Conservation (phyloP, 352 stramenopile species). For the Pythium dissotocum region DNA sequence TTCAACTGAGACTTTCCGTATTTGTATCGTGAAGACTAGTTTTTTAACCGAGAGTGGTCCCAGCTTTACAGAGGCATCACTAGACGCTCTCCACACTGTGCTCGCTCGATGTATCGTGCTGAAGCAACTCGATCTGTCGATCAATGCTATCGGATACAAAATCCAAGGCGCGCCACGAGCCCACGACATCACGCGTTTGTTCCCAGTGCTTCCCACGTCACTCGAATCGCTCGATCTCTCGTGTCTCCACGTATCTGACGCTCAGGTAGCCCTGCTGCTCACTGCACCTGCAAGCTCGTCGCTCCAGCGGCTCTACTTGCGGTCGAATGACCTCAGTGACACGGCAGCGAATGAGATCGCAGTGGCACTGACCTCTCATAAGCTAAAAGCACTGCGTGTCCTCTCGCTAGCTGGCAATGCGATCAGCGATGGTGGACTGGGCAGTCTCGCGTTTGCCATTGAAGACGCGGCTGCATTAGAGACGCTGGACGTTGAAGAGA, state of each 20-base stretch:
- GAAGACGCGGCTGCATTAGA: conserved; percentile 38
- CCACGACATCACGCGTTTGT: neutral
- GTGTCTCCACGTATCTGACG: conserved; percentile 41
- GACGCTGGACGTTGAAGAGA: conserved; percentile 51
- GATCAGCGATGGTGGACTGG: conserved; percentile 40
- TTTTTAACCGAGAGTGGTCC: neutral
- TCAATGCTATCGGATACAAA: conserved; percentile 38
- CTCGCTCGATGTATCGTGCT: conserved; percentile 36
- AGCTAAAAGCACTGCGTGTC: conserved; percentile 22
- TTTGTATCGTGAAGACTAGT: no score
- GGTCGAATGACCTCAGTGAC: conserved; percentile 47
- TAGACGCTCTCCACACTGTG: conserved; percentile 28
- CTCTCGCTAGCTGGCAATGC: conserved; percentile 49
- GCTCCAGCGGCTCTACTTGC: conserved; percentile 42
- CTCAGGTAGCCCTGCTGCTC: conserved; percentile 22
- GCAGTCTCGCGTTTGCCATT: conserved; percentile 47
- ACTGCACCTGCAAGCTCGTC: conserved; percentile 4
- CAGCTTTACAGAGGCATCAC: conserved; percentile 38
- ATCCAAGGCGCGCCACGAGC: neutral
- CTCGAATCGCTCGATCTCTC: conserved; percentile 45
- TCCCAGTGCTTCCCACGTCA: conserved; percentile 9
- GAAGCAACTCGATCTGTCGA: conserved; percentile 45
- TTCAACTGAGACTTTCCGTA: no score
- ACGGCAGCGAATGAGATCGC: conserved; percentile 26
- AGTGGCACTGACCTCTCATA: conserved; percentile 17